phyloP scores from a whole-genome alignment of 192 early-diverging fungal species.

The Backusella psychrophila region DNA sequence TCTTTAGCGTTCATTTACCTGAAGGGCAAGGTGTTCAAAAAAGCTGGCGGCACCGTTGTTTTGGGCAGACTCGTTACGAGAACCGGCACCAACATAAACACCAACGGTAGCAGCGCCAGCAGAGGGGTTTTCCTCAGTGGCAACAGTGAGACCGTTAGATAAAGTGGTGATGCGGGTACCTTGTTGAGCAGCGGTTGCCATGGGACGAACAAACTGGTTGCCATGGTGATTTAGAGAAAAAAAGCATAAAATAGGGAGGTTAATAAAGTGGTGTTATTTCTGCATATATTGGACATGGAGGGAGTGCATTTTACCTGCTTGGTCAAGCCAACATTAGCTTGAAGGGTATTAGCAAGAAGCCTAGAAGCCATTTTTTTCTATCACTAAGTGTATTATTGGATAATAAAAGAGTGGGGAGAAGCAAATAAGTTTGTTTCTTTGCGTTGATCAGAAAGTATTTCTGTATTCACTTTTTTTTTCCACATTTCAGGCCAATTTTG shows the following conservation, averaged over 20 bases:
- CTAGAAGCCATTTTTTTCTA: slow-evolving; percentile 23
- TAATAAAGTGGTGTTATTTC: not conserved
- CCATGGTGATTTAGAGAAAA: not conserved
- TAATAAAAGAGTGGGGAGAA: slow-evolving; percentile 19
- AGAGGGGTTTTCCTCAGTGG: slow-evolving; percentile 76
- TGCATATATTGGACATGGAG: not conserved
- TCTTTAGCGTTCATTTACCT: slow-evolving; percentile 49
- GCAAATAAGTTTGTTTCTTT: not conserved
- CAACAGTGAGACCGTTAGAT: slow-evolving; percentile 79
- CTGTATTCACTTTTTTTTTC: too few species aligned
- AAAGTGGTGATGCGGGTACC: slow-evolving; percentile 68
- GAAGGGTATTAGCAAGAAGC: slow-evolving; percentile 39
- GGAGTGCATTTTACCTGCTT: slow-evolving; percentile 29
- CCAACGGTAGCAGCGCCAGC: slow-evolving; percentile 86
- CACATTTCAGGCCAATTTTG: too few species aligned
- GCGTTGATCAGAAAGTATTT: too few species aligned
- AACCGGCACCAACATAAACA: slow-evolving; percentile 86
- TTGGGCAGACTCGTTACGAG: slow-evolving; percentile 70
- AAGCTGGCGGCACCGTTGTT: slow-evolving; percentile 97
- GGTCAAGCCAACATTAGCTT: slow-evolving; percentile 23
- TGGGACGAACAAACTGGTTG: slow-evolving; percentile 50
- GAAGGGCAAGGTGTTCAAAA: slow-evolving; percentile 97
- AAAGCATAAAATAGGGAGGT: not conserved
- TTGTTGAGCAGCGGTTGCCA: slow-evolving; percentile 45
- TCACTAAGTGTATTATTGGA: not conserved